A percentile compares a stretch with the other conserved stretches of the same genome.
Evolutionary conservation across 192 early-diverging fungal species (phyloP).

Genomic region (Gonapodya prolifera): DNA sequence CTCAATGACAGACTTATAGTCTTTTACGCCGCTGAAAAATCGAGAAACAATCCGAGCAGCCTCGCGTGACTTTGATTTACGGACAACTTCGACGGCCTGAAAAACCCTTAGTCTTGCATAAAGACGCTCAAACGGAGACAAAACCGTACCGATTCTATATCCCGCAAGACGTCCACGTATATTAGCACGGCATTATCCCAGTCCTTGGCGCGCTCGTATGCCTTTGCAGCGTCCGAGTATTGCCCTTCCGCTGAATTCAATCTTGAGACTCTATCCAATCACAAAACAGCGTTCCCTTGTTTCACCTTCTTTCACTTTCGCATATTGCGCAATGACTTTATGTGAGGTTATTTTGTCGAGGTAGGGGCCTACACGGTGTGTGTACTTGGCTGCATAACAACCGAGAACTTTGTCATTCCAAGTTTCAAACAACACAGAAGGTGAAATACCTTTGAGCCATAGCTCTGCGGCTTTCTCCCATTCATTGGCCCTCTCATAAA

Average conservation of each 20-base stretch:
- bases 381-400: constrained; percentile 22
- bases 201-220: constrained; percentile 37
- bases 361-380: constrained; percentile 22
- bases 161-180: constrained; percentile 30
- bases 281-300: neutral
- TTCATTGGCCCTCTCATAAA: constrained; percentile 25
- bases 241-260: constrained; percentile 16
- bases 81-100: constrained; percentile 27
- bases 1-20: constrained; percentile 38
- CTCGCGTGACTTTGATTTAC: constrained; percentile 33
- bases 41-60: constrained; percentile 30
- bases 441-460: constrained; percentile 29
- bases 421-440: neutral
- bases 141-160: constrained; percentile 24
- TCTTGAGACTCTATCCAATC: neutral
- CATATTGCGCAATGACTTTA: constrained; percentile 31
- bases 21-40: constrained; percentile 28
- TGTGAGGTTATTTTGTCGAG: constrained; percentile 23
- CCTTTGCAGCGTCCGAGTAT: constrained; percentile 29
- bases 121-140: neutral
- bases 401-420: neutral
- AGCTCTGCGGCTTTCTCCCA: constrained; percentile 39
- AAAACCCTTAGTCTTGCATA: constrained; percentile 9
- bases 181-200: constrained; percentile 33
- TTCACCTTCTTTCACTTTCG: constrained; percentile 27